phyloP scores from a whole-genome alignment of 2,329 filamentous ascomycete genomes.

The Epicoccum sorghinum region DNA sequence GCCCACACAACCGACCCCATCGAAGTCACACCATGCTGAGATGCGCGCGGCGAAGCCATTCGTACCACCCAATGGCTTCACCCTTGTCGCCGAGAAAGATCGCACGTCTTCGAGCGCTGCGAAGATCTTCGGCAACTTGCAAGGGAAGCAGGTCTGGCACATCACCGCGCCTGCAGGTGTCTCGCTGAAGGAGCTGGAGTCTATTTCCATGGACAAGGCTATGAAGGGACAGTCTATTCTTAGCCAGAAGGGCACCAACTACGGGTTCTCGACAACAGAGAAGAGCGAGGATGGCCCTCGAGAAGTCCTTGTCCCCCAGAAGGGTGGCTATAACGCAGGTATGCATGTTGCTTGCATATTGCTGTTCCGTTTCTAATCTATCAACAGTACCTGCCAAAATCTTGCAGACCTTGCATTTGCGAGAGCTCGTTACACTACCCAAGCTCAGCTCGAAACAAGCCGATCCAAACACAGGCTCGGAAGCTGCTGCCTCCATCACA shows the following conservation, averaged over 20 bases:
- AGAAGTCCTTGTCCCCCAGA: slow-evolving; percentile 66
- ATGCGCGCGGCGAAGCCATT: slow-evolving; percentile 45
- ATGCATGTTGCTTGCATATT: slow-evolving; percentile 36
- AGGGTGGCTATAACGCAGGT: slow-evolving; percentile 63
- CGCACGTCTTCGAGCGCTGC: slow-evolving; percentile 36
- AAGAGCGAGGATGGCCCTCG: slow-evolving; percentile 60
- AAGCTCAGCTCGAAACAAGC: slow-evolving; percentile 50
- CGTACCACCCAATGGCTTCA: slow-evolving; percentile 55
- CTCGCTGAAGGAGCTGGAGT: slow-evolving; percentile 70
- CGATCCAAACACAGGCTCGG: slow-evolving; percentile 48
- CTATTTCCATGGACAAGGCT: slow-evolving; percentile 66
- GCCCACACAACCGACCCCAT: slow-evolving; percentile 19
- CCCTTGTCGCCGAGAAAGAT: slow-evolving; percentile 55
- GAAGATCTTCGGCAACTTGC: slow-evolving; percentile 64
- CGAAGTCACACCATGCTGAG: slow-evolving; percentile 37
- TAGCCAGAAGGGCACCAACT: slow-evolving; percentile 68
- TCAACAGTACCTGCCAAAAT: slow-evolving; percentile 46
- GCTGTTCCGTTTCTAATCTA: slow-evolving; percentile 13
- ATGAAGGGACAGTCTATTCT: slow-evolving; percentile 62
- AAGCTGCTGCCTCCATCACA: slow-evolving; percentile 50
- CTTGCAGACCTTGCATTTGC: slow-evolving; percentile 68
- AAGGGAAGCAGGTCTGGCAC: slow-evolving; percentile 80
- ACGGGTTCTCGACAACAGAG: slow-evolving; percentile 62
- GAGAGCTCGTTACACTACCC: slow-evolving; percentile 65
- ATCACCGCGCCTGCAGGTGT: slow-evolving; percentile 75